A percentile compares a stretch with the other conserved stretches of the same genome.
Evolutionary conservation across 176 grass and related monocot genomes (phyloP).

Genomic region (Zoysia pacifica): DNA sequence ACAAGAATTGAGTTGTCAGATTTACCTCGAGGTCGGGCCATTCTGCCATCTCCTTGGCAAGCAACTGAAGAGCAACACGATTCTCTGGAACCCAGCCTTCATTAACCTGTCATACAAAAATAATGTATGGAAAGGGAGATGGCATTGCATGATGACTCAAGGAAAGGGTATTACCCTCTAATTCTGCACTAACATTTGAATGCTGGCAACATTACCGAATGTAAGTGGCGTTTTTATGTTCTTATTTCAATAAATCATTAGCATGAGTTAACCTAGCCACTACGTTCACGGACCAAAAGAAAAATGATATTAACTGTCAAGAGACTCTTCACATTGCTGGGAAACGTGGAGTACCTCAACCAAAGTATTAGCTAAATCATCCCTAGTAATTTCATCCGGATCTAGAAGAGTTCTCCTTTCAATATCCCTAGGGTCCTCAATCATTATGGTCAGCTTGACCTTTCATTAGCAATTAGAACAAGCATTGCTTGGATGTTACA

Average conservation of each 20-base stretch:
- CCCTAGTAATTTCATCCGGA: slow-evolving; percentile 77
- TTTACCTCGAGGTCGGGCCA: slow-evolving; percentile 89
- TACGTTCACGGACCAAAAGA: not conserved
- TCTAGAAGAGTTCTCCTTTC: slow-evolving; percentile 85
- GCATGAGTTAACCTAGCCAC: not conserved
- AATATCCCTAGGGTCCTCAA: slow-evolving; percentile 96
- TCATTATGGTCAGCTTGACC: slow-evolving; percentile 95
- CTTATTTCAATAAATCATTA: not conserved
- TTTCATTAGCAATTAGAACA: slow-evolving; percentile 27
- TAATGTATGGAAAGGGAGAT: not conserved
- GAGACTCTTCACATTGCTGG: slow-evolving; percentile 20
- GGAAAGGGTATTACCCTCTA: not conserved
- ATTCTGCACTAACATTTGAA: not conserved
- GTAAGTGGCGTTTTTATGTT: not conserved
- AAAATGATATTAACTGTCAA: not conserved
- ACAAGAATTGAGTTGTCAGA: slow-evolving; percentile 12
- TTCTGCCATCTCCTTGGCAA: slow-evolving; percentile 89
- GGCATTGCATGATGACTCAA: slow-evolving; percentile 9
- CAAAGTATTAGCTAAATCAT: slow-evolving; percentile 84
- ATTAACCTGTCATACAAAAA: slow-evolving; percentile 54
- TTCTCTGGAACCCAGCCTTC: slow-evolving; percentile 89
- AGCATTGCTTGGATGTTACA: not conserved
- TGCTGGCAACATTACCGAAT: slow-evolving; percentile 1
- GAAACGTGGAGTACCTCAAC: slow-evolving; percentile 65
- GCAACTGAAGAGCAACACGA: slow-evolving; percentile 63